Conservation (phyloP, 2,329 filamentous ascomycete species). For the Talaromyces funiculosus region DNA sequence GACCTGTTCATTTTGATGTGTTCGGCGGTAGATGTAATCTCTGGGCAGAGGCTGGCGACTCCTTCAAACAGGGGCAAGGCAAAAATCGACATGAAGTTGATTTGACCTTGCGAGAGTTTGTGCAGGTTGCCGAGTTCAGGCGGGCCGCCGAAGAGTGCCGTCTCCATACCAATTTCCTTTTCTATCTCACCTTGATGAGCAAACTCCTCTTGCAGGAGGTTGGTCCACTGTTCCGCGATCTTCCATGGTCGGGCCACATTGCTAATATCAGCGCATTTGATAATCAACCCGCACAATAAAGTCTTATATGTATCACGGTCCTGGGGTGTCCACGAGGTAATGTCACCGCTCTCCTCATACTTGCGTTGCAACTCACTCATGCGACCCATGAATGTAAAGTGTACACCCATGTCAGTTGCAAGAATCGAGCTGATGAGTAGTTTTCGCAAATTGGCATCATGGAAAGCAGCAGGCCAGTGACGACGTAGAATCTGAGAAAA, state of each 20-base stretch:
- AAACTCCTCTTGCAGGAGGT: constrained; percentile 92
- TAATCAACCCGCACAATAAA: constrained; percentile 80
- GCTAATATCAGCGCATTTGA: constrained; percentile 98
- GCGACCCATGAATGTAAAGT: constrained; percentile 94
- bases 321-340: constrained; percentile 71
- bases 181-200: constrained; percentile 91
- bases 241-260: constrained; percentile 87
- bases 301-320: constrained; percentile 70
- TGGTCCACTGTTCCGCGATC: constrained; percentile 81
- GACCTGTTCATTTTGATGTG: constrained; percentile 73
- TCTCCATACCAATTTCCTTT: constrained; percentile 75
- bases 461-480: constrained; percentile 81
- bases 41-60: constrained; percentile 77
- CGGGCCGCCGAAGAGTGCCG: constrained; percentile 73
- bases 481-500: constrained; percentile 92
- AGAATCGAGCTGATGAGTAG: constrained; percentile 97
- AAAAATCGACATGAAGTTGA: constrained; percentile 95
- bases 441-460: constrained; percentile 72
- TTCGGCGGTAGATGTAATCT: constrained; percentile 74
- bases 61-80: constrained; percentile 86
- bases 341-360: constrained; percentile 59
- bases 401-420: constrained; percentile 93
- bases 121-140: constrained; percentile 76
- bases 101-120: constrained; percentile 79
- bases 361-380: constrained; percentile 75